A percentile compares a stretch with the other conserved stretches of the same genome.
Evolutionary conservation across 371 early-diverging fungal genomes (phyloP).

Genomic region (Sporodiniella umbellata): DNA sequence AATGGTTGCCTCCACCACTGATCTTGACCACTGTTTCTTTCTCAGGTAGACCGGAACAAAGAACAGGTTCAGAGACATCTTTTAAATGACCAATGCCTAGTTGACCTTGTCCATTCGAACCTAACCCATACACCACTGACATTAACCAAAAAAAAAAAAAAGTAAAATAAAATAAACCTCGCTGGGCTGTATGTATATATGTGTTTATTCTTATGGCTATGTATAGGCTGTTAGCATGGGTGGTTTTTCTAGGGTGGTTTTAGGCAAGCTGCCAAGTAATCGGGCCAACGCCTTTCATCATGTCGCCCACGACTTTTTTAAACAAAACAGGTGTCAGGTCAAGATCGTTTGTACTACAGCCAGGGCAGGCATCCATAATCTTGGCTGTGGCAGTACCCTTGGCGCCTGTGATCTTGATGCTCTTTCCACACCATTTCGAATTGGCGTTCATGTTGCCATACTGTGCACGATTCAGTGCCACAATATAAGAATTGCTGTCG

Average conservation of each 20-base stretch:
- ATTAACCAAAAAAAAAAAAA: constrained; percentile 1
- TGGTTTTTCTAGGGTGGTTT: no score
- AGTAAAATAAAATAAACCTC: not conserved
- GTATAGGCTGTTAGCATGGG: no score
- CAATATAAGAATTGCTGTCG: constrained; percentile 3
- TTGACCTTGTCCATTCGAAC: constrained; percentile 66
- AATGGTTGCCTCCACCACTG: constrained; percentile 66
- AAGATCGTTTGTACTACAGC: constrained; percentile 6
- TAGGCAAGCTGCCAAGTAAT: constrained; percentile 19
- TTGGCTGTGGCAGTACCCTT: constrained; percentile 9
- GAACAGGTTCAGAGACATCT: constrained; percentile 29
- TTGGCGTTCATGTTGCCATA: constrained; percentile 12
- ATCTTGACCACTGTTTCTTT: constrained; percentile 23
- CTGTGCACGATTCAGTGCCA: constrained; percentile 12
- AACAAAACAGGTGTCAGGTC: not conserved
- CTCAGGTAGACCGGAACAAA: constrained; percentile 26
- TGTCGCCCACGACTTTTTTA: constrained; percentile 17
- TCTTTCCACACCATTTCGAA: constrained; percentile 12
- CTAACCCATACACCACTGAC: constrained; percentile 46
- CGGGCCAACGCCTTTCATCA: constrained; percentile 20
- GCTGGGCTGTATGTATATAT: not conserved
- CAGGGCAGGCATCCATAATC: constrained; percentile 26
- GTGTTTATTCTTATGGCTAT: no score
- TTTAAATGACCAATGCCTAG: constrained; percentile 52
- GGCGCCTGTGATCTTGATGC: constrained; percentile 11